Conservation (phyloP, 805 yeast genomes). For the Brettanomyces bruxellensis region DNA sequence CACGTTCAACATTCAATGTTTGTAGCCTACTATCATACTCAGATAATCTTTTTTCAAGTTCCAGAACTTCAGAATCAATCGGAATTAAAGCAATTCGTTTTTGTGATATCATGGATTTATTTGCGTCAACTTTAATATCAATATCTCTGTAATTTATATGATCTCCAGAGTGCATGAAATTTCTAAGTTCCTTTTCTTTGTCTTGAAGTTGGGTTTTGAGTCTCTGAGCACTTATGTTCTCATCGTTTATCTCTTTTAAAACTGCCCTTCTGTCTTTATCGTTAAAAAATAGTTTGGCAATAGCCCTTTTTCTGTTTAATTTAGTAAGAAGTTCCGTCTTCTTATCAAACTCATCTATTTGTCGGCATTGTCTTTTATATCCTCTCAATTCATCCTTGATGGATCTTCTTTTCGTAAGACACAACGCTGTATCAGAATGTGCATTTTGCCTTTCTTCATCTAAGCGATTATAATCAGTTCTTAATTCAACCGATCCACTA, state of each 20-base stretch:
- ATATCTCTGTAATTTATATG: conserved; percentile 33
- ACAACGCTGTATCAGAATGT: conserved; percentile 50
- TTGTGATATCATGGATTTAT: conserved; percentile 18
- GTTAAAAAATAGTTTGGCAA: conserved; percentile 61
- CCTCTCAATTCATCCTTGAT: conserved; percentile 67
- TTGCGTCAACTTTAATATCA: conserved; percentile 35
- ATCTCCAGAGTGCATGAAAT: conserved; percentile 32
- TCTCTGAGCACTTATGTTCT: conserved; percentile 27
- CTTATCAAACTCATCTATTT: conserved; percentile 57
- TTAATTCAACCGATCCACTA: conserved; percentile 68
- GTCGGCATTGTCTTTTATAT: conserved; percentile 65
- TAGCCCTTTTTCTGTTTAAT: conserved; percentile 37
- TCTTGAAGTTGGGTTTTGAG: conserved; percentile 8
- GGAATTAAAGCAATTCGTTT: conserved; percentile 39
- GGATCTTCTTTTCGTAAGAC: conserved; percentile 61
- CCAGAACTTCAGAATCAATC: conserved; percentile 43
- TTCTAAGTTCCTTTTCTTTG: conserved; percentile 22
- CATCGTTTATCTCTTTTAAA: conserved; percentile 23
- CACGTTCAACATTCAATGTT: conserved; percentile 43
- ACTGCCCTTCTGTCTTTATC: conserved; percentile 31
- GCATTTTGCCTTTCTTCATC: conserved; percentile 59
- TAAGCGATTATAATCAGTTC: conserved; percentile 56
- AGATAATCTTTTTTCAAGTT: conserved; percentile 36
- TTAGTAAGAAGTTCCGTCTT: conserved; percentile 41
- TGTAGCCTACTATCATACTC: conserved; percentile 38